phyloP scores from a whole-genome alignment of 2,329 filamentous ascomycete genomes.

The Neonectria magnoliae region DNA sequence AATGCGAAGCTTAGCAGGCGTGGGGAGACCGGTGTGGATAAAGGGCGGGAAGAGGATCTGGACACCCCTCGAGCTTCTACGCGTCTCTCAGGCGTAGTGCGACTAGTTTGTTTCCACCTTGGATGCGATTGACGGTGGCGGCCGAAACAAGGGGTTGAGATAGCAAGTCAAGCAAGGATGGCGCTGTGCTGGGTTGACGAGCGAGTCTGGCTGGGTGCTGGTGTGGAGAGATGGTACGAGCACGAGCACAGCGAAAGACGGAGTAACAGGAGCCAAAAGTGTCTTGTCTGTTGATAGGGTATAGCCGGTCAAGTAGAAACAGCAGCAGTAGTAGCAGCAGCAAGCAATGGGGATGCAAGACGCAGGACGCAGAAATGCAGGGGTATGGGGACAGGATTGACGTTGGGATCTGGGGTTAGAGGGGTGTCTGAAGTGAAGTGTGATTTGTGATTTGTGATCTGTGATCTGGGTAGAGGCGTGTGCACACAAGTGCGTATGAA shows the following conservation, averaged over 20 bases:
- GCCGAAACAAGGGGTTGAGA: constrained; percentile 11
- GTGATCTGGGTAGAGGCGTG: background rate
- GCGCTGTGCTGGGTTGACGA: constrained; percentile 3
- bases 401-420: constrained; percentile 22
- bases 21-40: constrained; percentile 9
- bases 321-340: background rate
- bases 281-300: constrained; percentile 20
- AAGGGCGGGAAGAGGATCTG: constrained; percentile 20
- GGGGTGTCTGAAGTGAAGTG: constrained; percentile 9
- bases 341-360: background rate
- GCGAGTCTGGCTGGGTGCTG: constrained; percentile 6
- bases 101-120: constrained; percentile 17
- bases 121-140: background rate
- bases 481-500: constrained; percentile 16
- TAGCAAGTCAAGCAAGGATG: constrained; percentile 4
- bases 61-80: constrained; percentile 18
- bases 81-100: constrained; percentile 15
- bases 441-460: constrained; percentile 4
- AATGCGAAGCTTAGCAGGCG: constrained; percentile 8
- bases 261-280: constrained; percentile 7
- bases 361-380: constrained; percentile 8
- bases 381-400: constrained; percentile 24
- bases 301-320: constrained; percentile 5
- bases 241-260: constrained; percentile 13
- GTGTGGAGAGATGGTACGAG: constrained; percentile 4